Evolutionary conservation across 108 stramenopile species (phyloP), one percentile per base, ranked within the genome.

Genomic region (Nitzschia sp.): DNA sequence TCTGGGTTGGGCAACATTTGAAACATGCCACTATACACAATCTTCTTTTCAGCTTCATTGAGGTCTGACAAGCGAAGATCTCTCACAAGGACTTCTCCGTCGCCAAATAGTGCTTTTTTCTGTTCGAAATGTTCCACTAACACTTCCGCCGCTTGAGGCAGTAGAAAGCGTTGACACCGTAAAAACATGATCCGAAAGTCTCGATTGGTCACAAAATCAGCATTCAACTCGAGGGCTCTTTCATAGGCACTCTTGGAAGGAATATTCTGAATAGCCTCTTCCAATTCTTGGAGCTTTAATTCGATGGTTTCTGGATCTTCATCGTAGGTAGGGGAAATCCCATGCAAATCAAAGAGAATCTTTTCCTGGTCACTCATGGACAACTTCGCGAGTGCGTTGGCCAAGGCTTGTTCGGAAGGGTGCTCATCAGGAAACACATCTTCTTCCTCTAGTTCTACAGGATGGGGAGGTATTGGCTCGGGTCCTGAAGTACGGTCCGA

Each of bases 141-240:
- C 0, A 68, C 53, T n/a, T 42, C 8, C 0, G 81, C 81, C 0
- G 78, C 75, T n/a, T 41, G n/a, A 6, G 26, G 43, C 0, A 41
- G 57, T 63, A 76, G 64, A 40, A 82, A 82, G 10, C 48, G 39
- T 48, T 79, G 77, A 52, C 48, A 57, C 10, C 81, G 48, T 9
- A 82, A 57, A 55, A 79, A 82, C 66, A 63, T 60, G 10, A 82
- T 39, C 6, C 70, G 74, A 57, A 79, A 75, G 15, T 71, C 54
- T 6, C 6, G 14, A 29, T 39, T 41, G 38, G 17, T 65, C 1
- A 79, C 78, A 21, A 41, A 54, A 41, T 37, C 17, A 22, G 14
- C 2, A 15, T 48, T 51, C 22, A 17, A 15, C 22, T 51, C 8
- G 29, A 38, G 51, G 6, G 64, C 64, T 21, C 24, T 15, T 14